Evolutionary conservation across 1,139 yeast species (phyloP), one percentile per base, ranked within the genome.

Genomic region (Entelexis sorbosivorans): DNA sequence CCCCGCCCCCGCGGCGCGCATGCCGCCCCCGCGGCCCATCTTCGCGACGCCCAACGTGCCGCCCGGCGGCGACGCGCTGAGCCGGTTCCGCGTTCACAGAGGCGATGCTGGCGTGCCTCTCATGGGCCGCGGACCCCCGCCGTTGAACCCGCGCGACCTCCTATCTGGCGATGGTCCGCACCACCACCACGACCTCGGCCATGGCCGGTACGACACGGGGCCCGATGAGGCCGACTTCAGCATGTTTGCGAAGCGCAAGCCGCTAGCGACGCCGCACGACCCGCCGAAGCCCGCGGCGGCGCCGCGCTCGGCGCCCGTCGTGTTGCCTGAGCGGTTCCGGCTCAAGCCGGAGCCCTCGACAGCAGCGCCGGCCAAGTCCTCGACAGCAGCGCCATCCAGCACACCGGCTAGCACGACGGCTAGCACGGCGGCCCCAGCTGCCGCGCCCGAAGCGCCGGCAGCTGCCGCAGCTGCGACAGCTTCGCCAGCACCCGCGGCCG

Each of bases 31-130:
- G 17, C 50, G 47, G 19, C 38, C 38, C 5, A 33, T 28, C 14
- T 33, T 29, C 38, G 38, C 24, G n/a, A 13, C 31, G 24, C 31
- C 36, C 3, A 16, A 39, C 29, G 45, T 40, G 26, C 31, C 22
- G 7, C 45, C 45, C n/a, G 52, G 49, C 11, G 49, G 38, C 8
- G 58, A 51, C 43, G 56, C 50, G 2, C 44, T 53, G 17, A 45
- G 52, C 51, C 48, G 58, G 22, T 56, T 56, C 53, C 53, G 57
- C n/a, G 47, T 52, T 13, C 29, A 47, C 29, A 43, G 55, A 38
- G 38, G 36, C 38, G 44, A 33, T 16, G 39, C 47, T 16, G 44
- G 44, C 31, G 35, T 28, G 24, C 45, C 28, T 17, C 44, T 14
- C 3, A 5, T n/a, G n/a, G 51, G 49, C 34, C 47, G 49, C 22